phyloP scores from a whole-genome alignment of 176 grass and related monocot species.

The Aegilops umbellulata region DNA sequence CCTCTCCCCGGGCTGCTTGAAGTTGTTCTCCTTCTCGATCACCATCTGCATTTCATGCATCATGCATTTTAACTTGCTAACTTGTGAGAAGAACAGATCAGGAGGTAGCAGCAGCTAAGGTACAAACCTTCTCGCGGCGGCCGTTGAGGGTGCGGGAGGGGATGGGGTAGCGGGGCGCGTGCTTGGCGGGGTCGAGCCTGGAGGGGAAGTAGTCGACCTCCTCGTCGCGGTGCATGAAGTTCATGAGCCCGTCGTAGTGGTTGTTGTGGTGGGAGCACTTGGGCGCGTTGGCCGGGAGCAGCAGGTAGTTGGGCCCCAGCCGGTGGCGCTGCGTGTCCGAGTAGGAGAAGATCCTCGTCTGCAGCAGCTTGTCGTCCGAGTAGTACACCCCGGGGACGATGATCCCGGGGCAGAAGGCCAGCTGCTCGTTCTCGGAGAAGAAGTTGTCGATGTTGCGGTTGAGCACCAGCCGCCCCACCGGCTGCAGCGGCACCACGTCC shows the following conservation, averaged over 20 bases:
- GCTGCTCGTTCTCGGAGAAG: constrained; percentile 98
- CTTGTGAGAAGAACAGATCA: background rate
- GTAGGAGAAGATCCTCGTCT: constrained; percentile 99
- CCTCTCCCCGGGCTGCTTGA: constrained; percentile 98
- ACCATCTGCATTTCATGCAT: constrained; percentile 29
- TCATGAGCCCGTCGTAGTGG: constrained; percentile 92
- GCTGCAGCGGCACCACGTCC: constrained; percentile 83
- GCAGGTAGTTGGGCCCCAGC: constrained; percentile 84
- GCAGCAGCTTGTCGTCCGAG: constrained; percentile 97
- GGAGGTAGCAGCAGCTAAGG: too few relatives aligned
- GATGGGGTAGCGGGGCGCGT: constrained; percentile 84
- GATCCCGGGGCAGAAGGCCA: constrained; percentile 80
- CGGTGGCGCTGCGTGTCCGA: constrained; percentile 90
- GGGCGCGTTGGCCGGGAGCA: constrained; percentile 90
- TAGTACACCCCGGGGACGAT: constrained; percentile 91
- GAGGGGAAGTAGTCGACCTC: constrained; percentile 99
- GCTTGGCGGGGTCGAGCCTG: constrained; percentile 70
- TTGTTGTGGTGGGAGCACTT: constrained; percentile 95
- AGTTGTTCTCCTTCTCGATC: constrained; percentile 96
- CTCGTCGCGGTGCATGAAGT: constrained; percentile 98
- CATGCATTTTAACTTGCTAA: too few relatives aligned
- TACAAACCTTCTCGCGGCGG: constrained; percentile 86
- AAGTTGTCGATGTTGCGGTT: constrained; percentile 98
- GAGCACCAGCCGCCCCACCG: constrained; percentile 79
- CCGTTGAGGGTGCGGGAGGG: constrained; percentile 52